Evolutionary conservation across 1,139 yeast species (phyloP).

Genomic region (Hansenula anomala): DNA sequence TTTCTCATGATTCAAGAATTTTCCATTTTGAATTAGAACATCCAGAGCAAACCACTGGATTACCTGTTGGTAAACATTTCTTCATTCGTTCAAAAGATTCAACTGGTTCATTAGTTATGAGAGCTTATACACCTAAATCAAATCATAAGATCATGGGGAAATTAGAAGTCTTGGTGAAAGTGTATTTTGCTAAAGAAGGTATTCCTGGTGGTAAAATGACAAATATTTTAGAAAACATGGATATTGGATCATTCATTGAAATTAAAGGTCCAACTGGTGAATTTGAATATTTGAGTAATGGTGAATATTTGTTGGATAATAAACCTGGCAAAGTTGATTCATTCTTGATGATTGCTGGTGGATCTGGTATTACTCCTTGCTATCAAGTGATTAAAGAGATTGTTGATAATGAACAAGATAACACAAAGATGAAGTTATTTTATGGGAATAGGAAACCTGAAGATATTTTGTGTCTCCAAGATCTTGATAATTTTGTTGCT

Average conservation of each 20-base stretch:
- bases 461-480: constrained; percentile 44
- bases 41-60: constrained; percentile 31
- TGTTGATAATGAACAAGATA: constrained; percentile 39
- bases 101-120: constrained; percentile 24
- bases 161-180: constrained; percentile 24
- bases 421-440: constrained; percentile 40
- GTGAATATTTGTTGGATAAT: constrained; percentile 19
- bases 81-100: constrained; percentile 34
- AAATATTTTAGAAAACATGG: constrained; percentile 19
- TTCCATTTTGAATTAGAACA: constrained; percentile 25
- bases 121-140: constrained; percentile 46
- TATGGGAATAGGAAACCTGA: constrained; percentile 42
- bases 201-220: constrained; percentile 28
- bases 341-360: constrained; percentile 53
- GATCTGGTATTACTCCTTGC: constrained; percentile 54
- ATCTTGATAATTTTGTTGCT: constrained; percentile 34
- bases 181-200: constrained; percentile 24
- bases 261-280: constrained; percentile 57
- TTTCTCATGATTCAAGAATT: constrained; percentile 24
- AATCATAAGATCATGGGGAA: constrained; percentile 22
- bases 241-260: constrained; percentile 25
- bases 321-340: constrained; percentile 27
- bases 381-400: constrained; percentile 47
- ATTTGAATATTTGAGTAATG: constrained; percentile 47
- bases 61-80: constrained; percentile 57